phyloP scores from a whole-genome alignment of 2,329 filamentous ascomycete species.

The Diaporthe sp. region DNA sequence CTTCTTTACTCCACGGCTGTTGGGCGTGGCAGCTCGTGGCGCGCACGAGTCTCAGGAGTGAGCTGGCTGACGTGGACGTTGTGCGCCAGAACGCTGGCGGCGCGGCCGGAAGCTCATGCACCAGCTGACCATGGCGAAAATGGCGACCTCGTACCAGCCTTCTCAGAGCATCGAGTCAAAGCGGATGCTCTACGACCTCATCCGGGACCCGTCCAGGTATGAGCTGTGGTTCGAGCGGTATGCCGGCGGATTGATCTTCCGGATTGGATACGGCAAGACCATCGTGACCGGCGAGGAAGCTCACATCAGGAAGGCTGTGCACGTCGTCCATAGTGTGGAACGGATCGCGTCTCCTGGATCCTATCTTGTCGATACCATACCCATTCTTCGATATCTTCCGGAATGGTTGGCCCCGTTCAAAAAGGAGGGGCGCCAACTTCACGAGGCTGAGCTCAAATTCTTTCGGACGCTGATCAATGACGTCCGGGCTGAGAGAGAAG shows the following conservation, averaged over 20 bases:
- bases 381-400: background rate
- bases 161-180: conserved; percentile 14
- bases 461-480: conserved; percentile 3
- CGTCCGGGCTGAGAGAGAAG: background rate
- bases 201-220: background rate
- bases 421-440: background rate
- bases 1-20: background rate
- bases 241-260: background rate
- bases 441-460: conserved; percentile 1
- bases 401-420: conserved; percentile 4
- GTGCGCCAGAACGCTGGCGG: background rate
- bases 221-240: conserved; percentile 12
- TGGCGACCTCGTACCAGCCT: conserved; percentile 10
- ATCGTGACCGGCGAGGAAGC: conserved; percentile 10
- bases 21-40: background rate
- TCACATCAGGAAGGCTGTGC: background rate
- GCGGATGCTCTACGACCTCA: conserved; percentile 1
- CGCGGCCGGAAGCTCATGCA: conserved; percentile 2
- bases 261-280: conserved; percentile 4
- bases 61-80: background rate
- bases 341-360: conserved; percentile 2
- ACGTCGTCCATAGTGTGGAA: conserved; percentile 4
- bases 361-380: conserved; percentile 12
- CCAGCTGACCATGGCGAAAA: conserved; percentile 1
- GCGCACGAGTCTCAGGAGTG: background rate